Base-by-base conservation (phyloP, 352 stramenopile species). In the Globisporangium middletonii region DNA sequence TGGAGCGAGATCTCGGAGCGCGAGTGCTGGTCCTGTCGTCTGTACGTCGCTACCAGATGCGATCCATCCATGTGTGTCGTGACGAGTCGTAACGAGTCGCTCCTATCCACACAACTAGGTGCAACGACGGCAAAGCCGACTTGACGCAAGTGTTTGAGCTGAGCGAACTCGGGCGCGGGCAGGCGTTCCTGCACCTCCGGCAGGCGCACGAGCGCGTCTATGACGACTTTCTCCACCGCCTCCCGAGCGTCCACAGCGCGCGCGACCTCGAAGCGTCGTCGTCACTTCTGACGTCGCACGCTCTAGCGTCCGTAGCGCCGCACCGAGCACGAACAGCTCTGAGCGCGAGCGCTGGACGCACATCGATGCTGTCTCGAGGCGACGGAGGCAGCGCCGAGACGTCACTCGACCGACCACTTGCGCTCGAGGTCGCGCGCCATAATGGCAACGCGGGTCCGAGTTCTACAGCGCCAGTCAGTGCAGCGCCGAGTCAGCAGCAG, bases 1-100 rank as follows among this genome's bases (percentile, higher is more conserved):
- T 89, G 81, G 81, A 86, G 81, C 19, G 81, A 91, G 60, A 91
- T 91, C 59, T 79, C 67, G 2, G 81, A 91, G 57, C 64, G 65
- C 19, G 81, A 88, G 58, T 88, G 75, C 68, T 91, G 81, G 81
- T 84, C 75, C 4, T 91, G 81, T 41, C 78, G 73, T 42, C 50
- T 83, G 76, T 88, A 65, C 28, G 70, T 65, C 2, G 16, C 3
- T 9, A 11, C 3, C 23, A 23, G 23, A 23, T 23, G 23, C 23
- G 23, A 38, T 11, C 11, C 33, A 38, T 11, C 1, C 33, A 38
- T 6, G 11, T 11, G 33, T 2, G 33, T 38, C 33, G 33, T 11
- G 7, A 38, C 33, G 33, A 9, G 33, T 38, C 33, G 4, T 11
- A 38, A 11, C 33, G 7, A 7, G 33, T 38, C 33, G 33, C 33